Percentiles rank a stretch among this genome's conserved stretches.
Evolutionary conservation across 352 stramenopile species (phyloP).

Genomic region (Phytophthora foliorum): DNA sequence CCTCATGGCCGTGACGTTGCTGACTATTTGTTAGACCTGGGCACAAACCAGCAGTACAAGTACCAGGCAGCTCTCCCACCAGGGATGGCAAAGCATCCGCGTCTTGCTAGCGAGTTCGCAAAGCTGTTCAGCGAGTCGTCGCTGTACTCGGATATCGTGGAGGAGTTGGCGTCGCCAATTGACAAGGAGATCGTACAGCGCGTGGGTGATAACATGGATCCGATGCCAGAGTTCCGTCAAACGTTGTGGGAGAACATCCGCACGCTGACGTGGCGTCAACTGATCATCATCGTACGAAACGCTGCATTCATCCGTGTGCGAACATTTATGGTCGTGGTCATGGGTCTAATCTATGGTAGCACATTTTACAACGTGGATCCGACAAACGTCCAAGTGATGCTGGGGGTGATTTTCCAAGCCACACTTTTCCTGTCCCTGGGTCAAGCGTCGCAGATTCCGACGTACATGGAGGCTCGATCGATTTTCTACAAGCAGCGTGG

Average conservation of each 20-base stretch:
- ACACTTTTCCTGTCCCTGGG: slow-evolving; percentile 81
- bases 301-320: slow-evolving; percentile 39
- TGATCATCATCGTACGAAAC: slow-evolving; percentile 61
- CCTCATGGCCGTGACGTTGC: slow-evolving; percentile 41
- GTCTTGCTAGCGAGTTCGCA: slow-evolving; percentile 31
- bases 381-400: slow-evolving; percentile 43
- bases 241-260: slow-evolving; percentile 32
- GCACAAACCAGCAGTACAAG: slow-evolving; percentile 42
- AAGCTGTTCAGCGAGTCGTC: slow-evolving; percentile 33
- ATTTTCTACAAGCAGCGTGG: slow-evolving; percentile 88
- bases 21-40: slow-evolving; percentile 54
- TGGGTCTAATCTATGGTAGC: slow-evolving; percentile 54
- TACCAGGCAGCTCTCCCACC: slow-evolving; percentile 34
- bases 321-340: slow-evolving; percentile 50
- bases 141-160: slow-evolving; percentile 25
- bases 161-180: slow-evolving; percentile 24
- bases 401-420: slow-evolving; percentile 81
- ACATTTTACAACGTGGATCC: slow-evolving; percentile 59
- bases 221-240: slow-evolving; percentile 50
- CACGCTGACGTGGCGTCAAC: slow-evolving; percentile 46
- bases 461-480: slow-evolving; percentile 68
- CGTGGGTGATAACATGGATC: slow-evolving; percentile 26
- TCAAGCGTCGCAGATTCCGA: slow-evolving; percentile 74
- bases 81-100: slow-evolving; percentile 26
- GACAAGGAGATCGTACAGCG: slow-evolving; percentile 22